A percentile compares a stretch with the other conserved stretches of the same genome.
Conservation (phyloP, 2,329 filamentous ascomycete species). For the Verticillium nonalfalfae region DNA sequence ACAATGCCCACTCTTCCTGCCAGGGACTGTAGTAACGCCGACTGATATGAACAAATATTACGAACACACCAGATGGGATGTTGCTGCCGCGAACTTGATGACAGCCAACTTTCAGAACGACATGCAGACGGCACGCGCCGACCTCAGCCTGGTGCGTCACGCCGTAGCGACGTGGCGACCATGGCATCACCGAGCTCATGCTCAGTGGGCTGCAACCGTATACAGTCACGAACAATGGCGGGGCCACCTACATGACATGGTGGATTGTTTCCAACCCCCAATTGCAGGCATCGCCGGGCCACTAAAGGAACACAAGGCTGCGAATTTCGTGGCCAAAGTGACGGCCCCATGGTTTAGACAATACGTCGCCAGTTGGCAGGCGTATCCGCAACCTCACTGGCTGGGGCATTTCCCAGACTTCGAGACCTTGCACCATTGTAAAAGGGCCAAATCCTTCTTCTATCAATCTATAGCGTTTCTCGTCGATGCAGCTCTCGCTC, state of each 20-base stretch:
- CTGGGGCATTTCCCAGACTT: not conserved
- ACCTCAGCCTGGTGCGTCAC: not conserved
- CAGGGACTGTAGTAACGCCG: not conserved
- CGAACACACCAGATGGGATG: not conserved
- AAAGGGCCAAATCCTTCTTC: constrained; percentile 2
- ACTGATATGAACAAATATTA: not conserved
- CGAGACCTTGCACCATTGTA: not conserved
- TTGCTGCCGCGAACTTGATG: not conserved
- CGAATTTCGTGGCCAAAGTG: not conserved
- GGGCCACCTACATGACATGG: not conserved
- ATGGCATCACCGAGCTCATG: not conserved
- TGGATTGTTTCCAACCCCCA: not conserved
- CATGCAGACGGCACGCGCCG: not conserved
- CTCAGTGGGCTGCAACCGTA: not conserved
- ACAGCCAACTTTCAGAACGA: not conserved
- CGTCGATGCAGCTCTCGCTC: constrained; percentile 1
- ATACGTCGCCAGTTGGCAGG: not conserved
- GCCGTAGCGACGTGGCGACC: not conserved
- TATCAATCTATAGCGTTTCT: constrained; percentile 4
- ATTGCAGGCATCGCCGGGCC: too few relatives aligned
- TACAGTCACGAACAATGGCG: not conserved
- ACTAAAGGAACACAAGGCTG: not conserved
- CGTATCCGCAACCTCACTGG: not conserved
- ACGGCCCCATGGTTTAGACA: not conserved
- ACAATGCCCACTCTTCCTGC: not conserved